Percentiles rank a stretch among this genome's conserved stretches.
These are phyloP conservation scores for Gracilaria caudata DNA, from an alignment of 23 red algal genomes.

Conservation along the genomic window DNA sequence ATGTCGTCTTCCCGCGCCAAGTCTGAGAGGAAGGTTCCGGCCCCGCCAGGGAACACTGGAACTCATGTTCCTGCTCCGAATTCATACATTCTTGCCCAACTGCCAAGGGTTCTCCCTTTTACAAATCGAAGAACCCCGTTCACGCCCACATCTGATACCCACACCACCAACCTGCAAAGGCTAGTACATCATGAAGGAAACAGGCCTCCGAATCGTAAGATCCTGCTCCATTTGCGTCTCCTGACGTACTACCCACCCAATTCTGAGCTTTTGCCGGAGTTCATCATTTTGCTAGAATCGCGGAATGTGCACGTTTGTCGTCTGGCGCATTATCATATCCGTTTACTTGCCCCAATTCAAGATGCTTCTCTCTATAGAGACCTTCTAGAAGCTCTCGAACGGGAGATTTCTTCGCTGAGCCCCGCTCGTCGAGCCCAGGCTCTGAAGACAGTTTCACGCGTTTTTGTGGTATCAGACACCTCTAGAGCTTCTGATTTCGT, in stretches of 20 bases:
- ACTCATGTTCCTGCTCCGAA: slow-evolving; percentile 64
- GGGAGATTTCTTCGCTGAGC: slow-evolving; percentile 39
- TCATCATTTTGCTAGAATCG: slow-evolving; percentile 58
- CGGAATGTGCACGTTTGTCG: slow-evolving; percentile 65
- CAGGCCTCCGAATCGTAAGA: slow-evolving; percentile 68
- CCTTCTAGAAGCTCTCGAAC: slow-evolving; percentile 71
- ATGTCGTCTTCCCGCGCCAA: neutral
- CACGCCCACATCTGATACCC: slow-evolving; percentile 24
- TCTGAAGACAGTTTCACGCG: slow-evolving; percentile 59
- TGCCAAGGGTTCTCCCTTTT: slow-evolving; percentile 35
- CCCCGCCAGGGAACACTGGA: slow-evolving; percentile 72
- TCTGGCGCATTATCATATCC: slow-evolving; percentile 78
- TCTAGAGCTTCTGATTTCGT: slow-evolving; percentile 66
- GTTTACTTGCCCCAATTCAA: slow-evolving; percentile 49
- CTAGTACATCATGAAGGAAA: slow-evolving; percentile 71
- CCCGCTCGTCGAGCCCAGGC: slow-evolving; percentile 76
- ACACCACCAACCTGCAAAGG: slow-evolving; percentile 60
- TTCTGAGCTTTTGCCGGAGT: slow-evolving; percentile 53
- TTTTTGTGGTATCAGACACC: slow-evolving; percentile 48
- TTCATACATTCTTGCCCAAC: slow-evolving; percentile 48
- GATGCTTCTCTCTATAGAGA: slow-evolving; percentile 51
- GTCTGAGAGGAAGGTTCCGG: slow-evolving; percentile 14
- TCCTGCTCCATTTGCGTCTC: slow-evolving; percentile 65
- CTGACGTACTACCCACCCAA: slow-evolving; percentile 73
- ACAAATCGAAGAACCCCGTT: slow-evolving; percentile 59